A percentile compares a stretch with the other conserved stretches of the same genome.
phyloP scores from a whole-genome alignment of 352 stramenopile species.

The Phytophthora citrophthora region DNA sequence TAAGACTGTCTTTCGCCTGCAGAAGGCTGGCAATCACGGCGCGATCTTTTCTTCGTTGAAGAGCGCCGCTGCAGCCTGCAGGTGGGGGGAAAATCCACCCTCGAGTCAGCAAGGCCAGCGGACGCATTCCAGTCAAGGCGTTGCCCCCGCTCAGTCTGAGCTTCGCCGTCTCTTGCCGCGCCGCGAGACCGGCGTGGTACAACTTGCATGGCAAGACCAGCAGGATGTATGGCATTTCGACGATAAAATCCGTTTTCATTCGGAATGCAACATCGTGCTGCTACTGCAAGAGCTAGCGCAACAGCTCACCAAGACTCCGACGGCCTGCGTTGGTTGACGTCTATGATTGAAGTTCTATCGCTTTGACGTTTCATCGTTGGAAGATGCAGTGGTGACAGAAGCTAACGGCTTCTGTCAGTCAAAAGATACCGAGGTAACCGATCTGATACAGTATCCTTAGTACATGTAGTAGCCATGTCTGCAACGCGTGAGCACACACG shows the following conservation, averaged over 20 bases:
- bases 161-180: slow-evolving; percentile 17
- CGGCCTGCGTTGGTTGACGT: neutral
- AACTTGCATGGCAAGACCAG: slow-evolving; percentile 1
- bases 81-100: slow-evolving; percentile 15
- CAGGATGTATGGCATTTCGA: slow-evolving; percentile 15
- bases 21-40: slow-evolving; percentile 5
- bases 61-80: neutral
- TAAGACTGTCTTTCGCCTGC: too few species aligned
- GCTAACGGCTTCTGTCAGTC: slow-evolving; percentile 24
- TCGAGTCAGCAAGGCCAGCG: neutral
- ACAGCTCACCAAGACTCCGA: slow-evolving; percentile 22
- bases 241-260: slow-evolving; percentile 29
- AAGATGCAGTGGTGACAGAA: slow-evolving; percentile 12
- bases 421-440: slow-evolving; percentile 26
- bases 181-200: slow-evolving; percentile 18
- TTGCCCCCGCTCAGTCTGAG: neutral
- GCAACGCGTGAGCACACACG: slow-evolving; percentile 11
- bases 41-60: slow-evolving; percentile 25
- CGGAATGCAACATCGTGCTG: slow-evolving; percentile 16
- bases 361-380: slow-evolving; percentile 11
- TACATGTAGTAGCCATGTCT: slow-evolving; percentile 21
- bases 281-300: neutral
- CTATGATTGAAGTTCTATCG: too few species aligned
- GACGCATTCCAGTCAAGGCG: slow-evolving; percentile 1
- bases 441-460: slow-evolving; percentile 12